A percentile compares a stretch with the other conserved stretches of the same genome.
phyloP scores from a whole-genome alignment of 768 basidiomycete species.

The Xanthoconium stramineum region DNA sequence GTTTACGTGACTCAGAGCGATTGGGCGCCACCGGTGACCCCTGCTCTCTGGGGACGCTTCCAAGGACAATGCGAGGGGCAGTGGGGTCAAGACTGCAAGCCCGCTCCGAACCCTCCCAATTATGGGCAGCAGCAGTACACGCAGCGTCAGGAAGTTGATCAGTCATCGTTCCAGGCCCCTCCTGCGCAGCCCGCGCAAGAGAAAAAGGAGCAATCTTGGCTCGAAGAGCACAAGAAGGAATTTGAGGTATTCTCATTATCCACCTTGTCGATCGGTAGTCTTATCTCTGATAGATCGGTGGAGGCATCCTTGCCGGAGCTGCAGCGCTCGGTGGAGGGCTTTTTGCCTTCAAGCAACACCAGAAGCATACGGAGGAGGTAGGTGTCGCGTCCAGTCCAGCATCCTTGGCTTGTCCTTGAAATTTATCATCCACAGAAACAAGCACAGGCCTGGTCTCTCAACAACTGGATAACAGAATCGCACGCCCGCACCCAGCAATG shows the following conservation, averaged over 20 bases:
- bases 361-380: slow-evolving; percentile 58
- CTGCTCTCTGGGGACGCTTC: slow-evolving; percentile 66
- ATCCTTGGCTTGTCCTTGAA: neutral
- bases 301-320: slow-evolving; percentile 56
- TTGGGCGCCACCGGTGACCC: slow-evolving; percentile 62
- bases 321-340: slow-evolving; percentile 50
- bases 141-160: slow-evolving; percentile 27
- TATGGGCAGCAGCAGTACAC: slow-evolving; percentile 24
- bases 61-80: slow-evolving; percentile 28
- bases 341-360: slow-evolving; percentile 52
- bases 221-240: slow-evolving; percentile 47
- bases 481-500: slow-evolving; percentile 50
- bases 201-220: slow-evolving; percentile 34
- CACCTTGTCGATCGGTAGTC: neutral
- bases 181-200: slow-evolving; percentile 33
- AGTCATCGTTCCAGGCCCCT: slow-evolving; percentile 17
- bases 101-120: neutral
- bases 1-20: slow-evolving; percentile 43
- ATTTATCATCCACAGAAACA: slow-evolving; percentile 39
- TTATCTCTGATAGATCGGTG: slow-evolving; percentile 50
- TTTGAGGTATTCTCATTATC: slow-evolving; percentile 42
- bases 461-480: slow-evolving; percentile 58
- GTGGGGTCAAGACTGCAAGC: slow-evolving; percentile 18
- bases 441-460: slow-evolving; percentile 46
- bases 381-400: neutral